These are phyloP conservation scores for Fusarium cyanostomum DNA, from an alignment of 2,329 filamentous ascomycete genomes.

Conservation along the genomic window DNA sequence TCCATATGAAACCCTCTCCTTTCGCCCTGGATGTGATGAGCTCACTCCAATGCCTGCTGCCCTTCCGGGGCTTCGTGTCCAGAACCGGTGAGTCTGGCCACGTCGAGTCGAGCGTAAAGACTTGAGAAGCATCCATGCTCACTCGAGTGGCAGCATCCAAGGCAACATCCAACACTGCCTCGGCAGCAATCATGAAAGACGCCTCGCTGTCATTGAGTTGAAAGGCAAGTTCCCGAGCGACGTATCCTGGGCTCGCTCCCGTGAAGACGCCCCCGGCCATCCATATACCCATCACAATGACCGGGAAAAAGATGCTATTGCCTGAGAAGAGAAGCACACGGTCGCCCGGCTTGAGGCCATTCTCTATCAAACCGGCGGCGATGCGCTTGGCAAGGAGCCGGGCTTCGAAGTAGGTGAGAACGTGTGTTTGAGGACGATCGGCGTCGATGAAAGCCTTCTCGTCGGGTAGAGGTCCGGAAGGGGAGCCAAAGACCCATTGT, in stretches of 20 bases:
- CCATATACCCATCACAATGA: constrained; percentile 75
- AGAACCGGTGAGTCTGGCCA: constrained; percentile 54
- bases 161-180: constrained; percentile 67
- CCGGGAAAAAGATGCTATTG: constrained; percentile 78
- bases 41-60: constrained; percentile 68
- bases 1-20: constrained; percentile 71
- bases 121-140: constrained; percentile 61
- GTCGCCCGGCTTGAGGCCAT: constrained; percentile 73
- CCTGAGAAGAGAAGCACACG: constrained; percentile 77
- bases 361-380: constrained; percentile 71
- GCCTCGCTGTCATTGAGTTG: constrained; percentile 78
- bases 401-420: constrained; percentile 70
- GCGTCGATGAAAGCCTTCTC: constrained; percentile 69
- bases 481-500: constrained; percentile 65
- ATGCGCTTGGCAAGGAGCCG: constrained; percentile 77
- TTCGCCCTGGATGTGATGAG: constrained; percentile 63
- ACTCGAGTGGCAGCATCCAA: constrained; percentile 70
- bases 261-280: constrained; percentile 84
- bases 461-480: constrained; percentile 54
- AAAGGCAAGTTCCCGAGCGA: constrained; percentile 76
- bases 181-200: constrained; percentile 71
- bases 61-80: constrained; percentile 20
- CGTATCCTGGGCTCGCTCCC: constrained; percentile 75
- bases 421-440: constrained; percentile 71
- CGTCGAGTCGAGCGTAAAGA: constrained; percentile 73